phyloP scores from a whole-genome alignment of 305 asterid genomes.

The Fraxinus greggii region DNA sequence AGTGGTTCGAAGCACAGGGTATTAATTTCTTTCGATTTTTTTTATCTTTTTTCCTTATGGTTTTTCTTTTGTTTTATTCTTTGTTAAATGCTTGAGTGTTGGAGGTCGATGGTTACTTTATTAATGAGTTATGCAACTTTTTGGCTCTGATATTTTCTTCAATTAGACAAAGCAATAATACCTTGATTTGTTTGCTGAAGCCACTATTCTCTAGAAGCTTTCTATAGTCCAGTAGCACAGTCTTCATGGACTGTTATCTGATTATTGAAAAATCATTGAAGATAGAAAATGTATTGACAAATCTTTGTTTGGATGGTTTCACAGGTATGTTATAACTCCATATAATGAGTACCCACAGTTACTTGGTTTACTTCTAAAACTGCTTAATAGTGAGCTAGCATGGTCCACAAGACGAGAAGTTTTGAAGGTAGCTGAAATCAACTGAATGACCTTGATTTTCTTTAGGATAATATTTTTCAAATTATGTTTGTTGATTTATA shows the following conservation, averaged over 20 bases:
- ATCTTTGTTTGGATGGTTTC: constrained; percentile 25
- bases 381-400: constrained; percentile 95
- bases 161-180: not conserved
- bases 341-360: constrained; percentile 86
- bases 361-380: constrained; percentile 87
- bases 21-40: constrained; percentile 30
- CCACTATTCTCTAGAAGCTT: not conserved
- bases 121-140: constrained; percentile 1
- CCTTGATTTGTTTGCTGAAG: not conserved
- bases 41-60: not conserved
- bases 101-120: constrained; percentile 16
- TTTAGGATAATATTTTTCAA: constrained; percentile 15
- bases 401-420: constrained; percentile 99
- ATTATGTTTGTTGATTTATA: constrained; percentile 28
- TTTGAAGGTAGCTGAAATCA: constrained; percentile 61
- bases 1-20: constrained; percentile 99
- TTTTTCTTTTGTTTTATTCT: not conserved
- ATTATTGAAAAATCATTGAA: not conserved
- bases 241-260: not conserved
- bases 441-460: constrained; percentile 17
- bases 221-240: not conserved
- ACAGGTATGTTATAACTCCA: constrained; percentile 92
- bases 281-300: constrained; percentile 2
- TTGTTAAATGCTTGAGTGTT: constrained; percentile 13
- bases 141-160: not conserved